Base-by-base conservation (phyloP, 2,329 filamentous ascomycete genomes). In the Raffaelea arxii region DNA sequence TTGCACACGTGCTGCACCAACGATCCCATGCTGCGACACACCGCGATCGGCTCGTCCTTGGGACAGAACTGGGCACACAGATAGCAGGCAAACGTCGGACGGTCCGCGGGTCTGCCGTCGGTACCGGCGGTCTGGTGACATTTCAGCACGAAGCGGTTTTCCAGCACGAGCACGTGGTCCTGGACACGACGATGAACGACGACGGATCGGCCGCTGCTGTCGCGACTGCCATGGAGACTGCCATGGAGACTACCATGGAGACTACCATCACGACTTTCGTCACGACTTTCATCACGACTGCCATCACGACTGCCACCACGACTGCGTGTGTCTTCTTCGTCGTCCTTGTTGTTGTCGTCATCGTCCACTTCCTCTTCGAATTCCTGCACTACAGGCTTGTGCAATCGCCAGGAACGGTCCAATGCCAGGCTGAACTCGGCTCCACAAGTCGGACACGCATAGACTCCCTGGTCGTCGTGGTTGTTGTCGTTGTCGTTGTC, bases 401-500 rank as follows among this genome's bases (percentile, higher is more conserved):
- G 55, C 40, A 63, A 54, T 41, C 58, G 56, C 60, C 59, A 62
- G 30, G 58, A 55, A 6, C 56, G 56, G 41, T 55, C 59, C 7
- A 52, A 46, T 38, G 58, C 58, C 25, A 56, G 53, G 19, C 52
- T 52, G 14, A 63, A 37, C 19, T 49, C 51, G 4, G 54, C 39
- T 4, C 52, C 51, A 46, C 61, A 63, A 1, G 46, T 54, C 3
- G 59, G 60, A 46, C 61, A 63, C 6, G 32, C 6, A 18, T 36
- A 12, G 32, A 16, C 32, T 12, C 7, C 46, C 6, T 16, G 16
- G 14, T 30, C 27, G 59, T 76, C 11, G 74, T 79, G 56, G 73
- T 79, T 27, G 75, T 79, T 57, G 69, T 72, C 30, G 64, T 78
- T 6, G 76, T n/a, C 32, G n/a, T n/a, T n/a, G n/a, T n/a, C n/a